Percentiles rank a stretch among this genome's conserved stretches.
Conservation (phyloP, 768 basidiomycete species). For the Phlebiopsis flavidoalba region DNA sequence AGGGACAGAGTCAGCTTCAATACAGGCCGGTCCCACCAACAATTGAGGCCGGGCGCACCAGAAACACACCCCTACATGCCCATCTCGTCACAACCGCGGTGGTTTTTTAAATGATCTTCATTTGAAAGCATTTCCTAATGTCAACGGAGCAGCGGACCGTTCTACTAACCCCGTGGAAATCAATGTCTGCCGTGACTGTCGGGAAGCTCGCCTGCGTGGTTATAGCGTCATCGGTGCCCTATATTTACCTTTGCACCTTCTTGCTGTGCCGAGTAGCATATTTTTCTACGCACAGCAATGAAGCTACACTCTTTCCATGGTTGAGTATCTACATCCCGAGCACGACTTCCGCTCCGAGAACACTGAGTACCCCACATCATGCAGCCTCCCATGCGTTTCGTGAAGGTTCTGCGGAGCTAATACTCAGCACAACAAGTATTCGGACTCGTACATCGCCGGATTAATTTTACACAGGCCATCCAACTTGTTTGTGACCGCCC, state of each 20-base stretch:
- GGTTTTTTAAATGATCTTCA: not conserved
- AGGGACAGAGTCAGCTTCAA: constrained; percentile 34
- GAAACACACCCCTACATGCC: not conserved
- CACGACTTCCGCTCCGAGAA: constrained; percentile 27
- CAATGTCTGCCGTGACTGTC: not conserved
- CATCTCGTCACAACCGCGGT: not conserved
- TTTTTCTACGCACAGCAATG: constrained; percentile 1
- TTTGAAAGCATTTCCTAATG: not conserved
- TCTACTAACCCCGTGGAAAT: not conserved
- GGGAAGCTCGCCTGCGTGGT: not conserved
- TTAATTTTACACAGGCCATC: constrained; percentile 47
- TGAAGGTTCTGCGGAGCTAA: not conserved
- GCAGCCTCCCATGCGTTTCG: not conserved
- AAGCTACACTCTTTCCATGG: constrained; percentile 18
- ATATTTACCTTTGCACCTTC: constrained; percentile 12
- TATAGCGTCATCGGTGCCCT: not conserved
- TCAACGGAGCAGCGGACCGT: not conserved
- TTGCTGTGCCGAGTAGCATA: constrained; percentile 5
- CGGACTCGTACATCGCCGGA: constrained; percentile 28
- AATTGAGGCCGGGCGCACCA: not conserved
- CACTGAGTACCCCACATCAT: constrained; percentile 15
- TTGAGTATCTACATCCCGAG: constrained; percentile 19
- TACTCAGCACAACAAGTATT: not conserved
- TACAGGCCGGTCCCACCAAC: constrained; percentile 24
- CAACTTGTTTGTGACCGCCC: constrained; percentile 42